These are phyloP conservation scores for Antitrichia curtipendula DNA, from an alignment of 225 moss, liverwort and hornwort genomes.

Conservation along the genomic window DNA sequence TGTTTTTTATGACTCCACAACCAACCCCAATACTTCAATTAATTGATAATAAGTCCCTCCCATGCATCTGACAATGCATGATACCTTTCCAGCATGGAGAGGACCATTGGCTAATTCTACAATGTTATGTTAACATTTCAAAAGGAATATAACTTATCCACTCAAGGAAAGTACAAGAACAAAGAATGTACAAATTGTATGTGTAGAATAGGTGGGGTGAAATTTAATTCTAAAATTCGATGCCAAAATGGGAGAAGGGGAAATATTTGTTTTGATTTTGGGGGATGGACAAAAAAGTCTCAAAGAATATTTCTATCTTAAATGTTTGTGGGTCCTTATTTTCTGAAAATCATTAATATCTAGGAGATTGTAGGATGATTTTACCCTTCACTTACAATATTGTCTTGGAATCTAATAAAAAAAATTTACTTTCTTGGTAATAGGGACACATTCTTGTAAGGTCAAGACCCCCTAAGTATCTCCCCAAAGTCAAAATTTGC, in stretches of 20 bases:
- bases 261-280: background rate
- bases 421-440: background rate
- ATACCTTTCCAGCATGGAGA: background rate
- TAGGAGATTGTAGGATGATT: accelerated
- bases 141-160: background rate
- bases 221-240: too few relatives aligned
- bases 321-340: too few relatives aligned
- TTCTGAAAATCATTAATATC: background rate
- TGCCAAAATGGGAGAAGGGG: too few relatives aligned
- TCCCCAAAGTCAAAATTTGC: accelerated
- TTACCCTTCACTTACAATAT: accelerated
- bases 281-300: too few relatives aligned
- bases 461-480: too few relatives aligned
- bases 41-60: background rate
- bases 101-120: accelerated
- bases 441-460: background rate
- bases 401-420: background rate
- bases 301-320: background rate
- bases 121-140: background rate
- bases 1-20: too few relatives aligned
- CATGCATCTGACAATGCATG: background rate
- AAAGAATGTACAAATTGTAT: too few relatives aligned
- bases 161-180: accelerated
- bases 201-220: accelerated
- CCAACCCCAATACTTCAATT: too few relatives aligned